These are phyloP conservation scores for Pseudovirgaria hyperparasitica DNA, from an alignment of 2,329 filamentous ascomycete genomes.

Conservation along the genomic window DNA sequence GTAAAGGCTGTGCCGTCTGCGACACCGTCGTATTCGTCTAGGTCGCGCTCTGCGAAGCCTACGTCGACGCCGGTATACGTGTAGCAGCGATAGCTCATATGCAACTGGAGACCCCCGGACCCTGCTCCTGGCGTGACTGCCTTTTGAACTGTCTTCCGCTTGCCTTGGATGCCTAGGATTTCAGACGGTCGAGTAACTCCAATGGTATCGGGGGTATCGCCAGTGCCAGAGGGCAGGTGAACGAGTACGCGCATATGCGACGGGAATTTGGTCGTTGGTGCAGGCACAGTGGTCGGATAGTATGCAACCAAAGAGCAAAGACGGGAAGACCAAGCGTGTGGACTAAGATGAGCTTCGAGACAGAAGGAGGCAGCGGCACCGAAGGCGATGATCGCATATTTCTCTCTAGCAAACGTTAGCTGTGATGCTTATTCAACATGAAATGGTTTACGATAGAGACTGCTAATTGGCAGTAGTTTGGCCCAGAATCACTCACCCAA, in stretches of 20 bases:
- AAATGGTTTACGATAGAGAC: conserved; percentile 11
- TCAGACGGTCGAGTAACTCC: conserved; percentile 36
- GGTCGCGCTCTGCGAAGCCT: conserved; percentile 59
- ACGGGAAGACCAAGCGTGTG: conserved; percentile 34
- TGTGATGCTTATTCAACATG: too few relatives aligned
- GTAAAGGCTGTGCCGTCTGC: conserved; percentile 55
- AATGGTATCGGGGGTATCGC: conserved; percentile 27
- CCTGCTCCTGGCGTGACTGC: conserved; percentile 39
- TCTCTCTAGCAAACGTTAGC: too few relatives aligned
- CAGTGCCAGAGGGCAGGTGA: conserved; percentile 37
- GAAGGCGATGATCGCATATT: conserved; percentile 53
- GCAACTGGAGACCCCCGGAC: conserved; percentile 30
- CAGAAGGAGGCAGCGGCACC: conserved; percentile 48
- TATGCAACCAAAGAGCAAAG: conserved; percentile 50
- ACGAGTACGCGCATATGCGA: conserved; percentile 37
- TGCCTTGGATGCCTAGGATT: conserved; percentile 40
- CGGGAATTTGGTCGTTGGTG: conserved; percentile 32
- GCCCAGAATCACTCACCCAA: too few relatives aligned
- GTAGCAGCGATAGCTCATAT: conserved; percentile 35
- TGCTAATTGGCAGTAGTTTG: conserved; percentile 1
- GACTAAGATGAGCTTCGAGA: conserved; percentile 44
- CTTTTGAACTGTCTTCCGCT: conserved; percentile 35
- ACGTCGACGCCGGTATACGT: conserved; percentile 43
- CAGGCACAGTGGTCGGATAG: conserved; percentile 47
- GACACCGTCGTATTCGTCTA: conserved; percentile 54